These are phyloP conservation scores for Pichia sp. DNA, from an alignment of 1,139 yeast species.

Conservation along the genomic window DNA sequence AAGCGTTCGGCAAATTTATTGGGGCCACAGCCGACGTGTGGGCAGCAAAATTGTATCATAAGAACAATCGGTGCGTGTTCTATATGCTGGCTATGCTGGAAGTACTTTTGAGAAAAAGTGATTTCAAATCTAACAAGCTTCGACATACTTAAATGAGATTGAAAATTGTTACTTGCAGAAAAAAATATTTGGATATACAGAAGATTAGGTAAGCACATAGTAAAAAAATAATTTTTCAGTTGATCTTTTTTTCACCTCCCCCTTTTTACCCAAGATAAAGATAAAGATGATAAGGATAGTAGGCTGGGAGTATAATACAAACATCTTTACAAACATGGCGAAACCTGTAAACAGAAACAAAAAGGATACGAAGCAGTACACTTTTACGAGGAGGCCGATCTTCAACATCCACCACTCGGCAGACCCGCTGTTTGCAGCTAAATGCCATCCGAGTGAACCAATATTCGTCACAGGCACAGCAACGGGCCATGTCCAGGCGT, in stretches of 20 bases:
- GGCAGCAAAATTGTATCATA: no score
- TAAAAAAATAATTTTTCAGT: background rate
- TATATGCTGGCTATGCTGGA: no score
- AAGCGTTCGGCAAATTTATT: no score
- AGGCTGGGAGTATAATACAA: background rate
- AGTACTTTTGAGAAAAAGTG: no score
- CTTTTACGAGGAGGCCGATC: constrained; percentile 18
- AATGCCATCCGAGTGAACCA: constrained; percentile 74
- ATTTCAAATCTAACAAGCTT: no score
- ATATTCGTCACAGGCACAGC: constrained; percentile 69
- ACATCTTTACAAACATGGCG: constrained; percentile 3
- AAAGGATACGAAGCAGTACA: constrained; percentile 12
- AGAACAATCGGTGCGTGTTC: no score
- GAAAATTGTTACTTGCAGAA: no score
- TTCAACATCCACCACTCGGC: constrained; percentile 21
- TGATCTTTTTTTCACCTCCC: background rate
- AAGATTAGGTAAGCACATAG: no score
- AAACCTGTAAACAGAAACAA: background rate
- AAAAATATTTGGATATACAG: no score
- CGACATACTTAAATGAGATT: no score
- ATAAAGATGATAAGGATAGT: background rate
- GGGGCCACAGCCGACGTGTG: no score
- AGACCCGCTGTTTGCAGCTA: constrained; percentile 69
- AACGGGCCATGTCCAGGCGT: constrained; percentile 67
- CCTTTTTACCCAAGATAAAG: background rate